These are phyloP conservation scores for Fragilaria radians DNA, from an alignment of 108 stramenopile genomes.

Conservation along the genomic window DNA sequence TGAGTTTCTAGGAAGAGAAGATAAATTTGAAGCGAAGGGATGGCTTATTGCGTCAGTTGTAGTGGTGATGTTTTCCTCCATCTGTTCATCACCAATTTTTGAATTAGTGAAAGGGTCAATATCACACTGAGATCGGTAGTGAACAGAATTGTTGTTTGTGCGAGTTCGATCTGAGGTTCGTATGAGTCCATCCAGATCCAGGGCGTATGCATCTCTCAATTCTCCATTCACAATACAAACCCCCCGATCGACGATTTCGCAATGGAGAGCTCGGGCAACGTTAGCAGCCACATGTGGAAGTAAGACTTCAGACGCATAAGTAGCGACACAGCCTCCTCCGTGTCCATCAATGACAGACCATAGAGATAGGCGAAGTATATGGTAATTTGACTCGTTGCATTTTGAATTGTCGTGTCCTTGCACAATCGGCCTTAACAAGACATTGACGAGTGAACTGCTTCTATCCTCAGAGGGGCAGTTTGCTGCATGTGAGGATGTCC, in stretches of 20 bases:
- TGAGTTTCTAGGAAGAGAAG: not conserved
- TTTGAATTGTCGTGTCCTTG: slow-evolving; percentile 30
- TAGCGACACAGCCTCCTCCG: slow-evolving; percentile 78
- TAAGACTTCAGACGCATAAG: slow-evolving; percentile 53
- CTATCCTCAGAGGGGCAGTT: slow-evolving; percentile 79
- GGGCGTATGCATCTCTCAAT: slow-evolving; percentile 68
- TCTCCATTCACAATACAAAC: slow-evolving; percentile 77
- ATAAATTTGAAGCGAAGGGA: not conserved
- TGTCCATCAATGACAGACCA: slow-evolving; percentile 88
- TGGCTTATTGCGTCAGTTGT: not conserved
- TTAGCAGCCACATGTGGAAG: slow-evolving; percentile 68
- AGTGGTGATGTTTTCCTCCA: slow-evolving; percentile 15
- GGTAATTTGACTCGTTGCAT: too few species aligned
- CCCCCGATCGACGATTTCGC: slow-evolving; percentile 70
- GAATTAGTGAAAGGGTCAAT: slow-evolving; percentile 39
- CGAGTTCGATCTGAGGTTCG: slow-evolving; percentile 51
- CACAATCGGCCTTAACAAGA: slow-evolving; percentile 42
- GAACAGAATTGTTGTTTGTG: slow-evolving; percentile 57
- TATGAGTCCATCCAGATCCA: slow-evolving; percentile 75
- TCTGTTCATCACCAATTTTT: slow-evolving; percentile 43
- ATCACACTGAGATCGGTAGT: slow-evolving; percentile 71
- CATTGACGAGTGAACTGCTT: slow-evolving; percentile 65
- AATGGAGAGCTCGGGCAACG: slow-evolving; percentile 57
- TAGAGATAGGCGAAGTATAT: slow-evolving; percentile 57
- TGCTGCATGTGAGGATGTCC: slow-evolving; percentile 76